Evolutionary conservation across 1,284 basidiomycete genomes (phyloP).

Genomic region (Coniferiporia sulphurascens): DNA sequence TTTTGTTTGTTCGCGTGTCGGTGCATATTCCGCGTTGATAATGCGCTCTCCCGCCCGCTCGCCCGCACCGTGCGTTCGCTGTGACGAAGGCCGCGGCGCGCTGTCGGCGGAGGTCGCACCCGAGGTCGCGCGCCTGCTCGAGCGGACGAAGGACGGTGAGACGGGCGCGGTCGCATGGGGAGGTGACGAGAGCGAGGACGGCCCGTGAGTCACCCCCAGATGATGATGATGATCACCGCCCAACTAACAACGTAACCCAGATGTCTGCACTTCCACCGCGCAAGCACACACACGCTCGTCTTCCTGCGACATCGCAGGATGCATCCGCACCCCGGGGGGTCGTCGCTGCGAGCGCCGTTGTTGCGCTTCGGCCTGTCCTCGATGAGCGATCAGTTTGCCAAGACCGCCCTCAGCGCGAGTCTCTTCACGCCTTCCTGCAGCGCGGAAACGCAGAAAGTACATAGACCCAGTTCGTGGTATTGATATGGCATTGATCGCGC

Average conservation of each 20-base stretch:
- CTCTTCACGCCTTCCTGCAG: conserved; percentile 13
- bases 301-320: conserved; percentile 6
- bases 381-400: neutral
- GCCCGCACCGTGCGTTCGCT: neutral
- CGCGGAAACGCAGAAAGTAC: neutral
- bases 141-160: conserved; percentile 9
- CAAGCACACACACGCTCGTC: conserved; percentile 12
- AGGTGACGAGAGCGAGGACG: conserved; percentile 8
- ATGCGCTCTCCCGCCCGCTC: too few relatives aligned
- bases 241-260: neutral
- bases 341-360: neutral
- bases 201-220: too few relatives aligned
- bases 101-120: conserved; percentile 8
- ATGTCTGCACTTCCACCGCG: conserved; percentile 14
- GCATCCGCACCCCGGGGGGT: neutral
- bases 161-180: conserved; percentile 16
- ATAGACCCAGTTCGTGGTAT: conserved; percentile 17
- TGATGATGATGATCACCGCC: too few relatives aligned
- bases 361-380: conserved; percentile 9
- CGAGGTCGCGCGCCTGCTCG: conserved; percentile 3
- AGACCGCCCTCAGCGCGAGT: conserved; percentile 1
- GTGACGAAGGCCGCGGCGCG: conserved; percentile 10
- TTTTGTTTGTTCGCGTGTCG: neutral
- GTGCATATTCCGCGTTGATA: neutral
- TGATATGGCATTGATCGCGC: conserved; percentile 1